A percentile compares a stretch with the other conserved stretches of the same genome.
These are phyloP conservation scores for Fistulina hepatica DNA, from an alignment of 1,284 basidiomycete genomes.

Conservation along the genomic window DNA sequence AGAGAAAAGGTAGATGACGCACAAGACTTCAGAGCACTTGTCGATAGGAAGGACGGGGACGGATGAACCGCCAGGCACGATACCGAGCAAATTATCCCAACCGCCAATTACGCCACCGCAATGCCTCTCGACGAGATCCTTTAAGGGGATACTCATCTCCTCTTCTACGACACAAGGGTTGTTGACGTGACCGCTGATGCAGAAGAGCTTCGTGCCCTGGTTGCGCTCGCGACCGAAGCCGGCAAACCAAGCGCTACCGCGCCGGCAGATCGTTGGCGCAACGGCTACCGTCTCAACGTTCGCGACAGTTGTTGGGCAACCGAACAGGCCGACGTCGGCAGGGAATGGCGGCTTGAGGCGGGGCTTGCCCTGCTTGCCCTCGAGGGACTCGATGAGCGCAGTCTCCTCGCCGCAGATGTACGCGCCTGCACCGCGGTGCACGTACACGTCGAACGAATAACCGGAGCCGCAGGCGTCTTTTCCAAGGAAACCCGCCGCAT, in stretches of 20 bases:
- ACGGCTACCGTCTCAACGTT: constrained; percentile 99
- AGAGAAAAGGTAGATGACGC: constrained; percentile 15
- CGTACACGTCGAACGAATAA: constrained; percentile 92
- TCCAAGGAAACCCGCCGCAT: constrained; percentile 85
- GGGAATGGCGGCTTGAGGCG: constrained; percentile 99
- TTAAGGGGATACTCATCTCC: constrained; percentile 96
- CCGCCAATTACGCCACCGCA: constrained; percentile 92
- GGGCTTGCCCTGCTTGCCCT: constrained; percentile 98
- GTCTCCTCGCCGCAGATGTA: constrained; percentile 99
- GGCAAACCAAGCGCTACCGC: constrained; percentile 90
- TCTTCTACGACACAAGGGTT: constrained; percentile 98
- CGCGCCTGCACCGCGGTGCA: constrained; percentile 95
- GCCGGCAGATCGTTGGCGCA: constrained; percentile 90
- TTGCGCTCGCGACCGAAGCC: constrained; percentile 89
- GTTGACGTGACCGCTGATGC: constrained; percentile 96
- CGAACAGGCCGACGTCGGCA: constrained; percentile 94
- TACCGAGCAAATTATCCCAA: constrained; percentile 93
- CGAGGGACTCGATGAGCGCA: constrained; percentile 91
- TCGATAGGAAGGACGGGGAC: constrained; percentile 89
- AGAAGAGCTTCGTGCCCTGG: constrained; percentile 92
- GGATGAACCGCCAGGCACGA: constrained; percentile 91
- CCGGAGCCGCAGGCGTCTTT: constrained; percentile 89
- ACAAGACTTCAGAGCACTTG: constrained; percentile 78
- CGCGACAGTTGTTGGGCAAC: constrained; percentile 94
- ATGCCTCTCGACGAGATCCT: constrained; percentile 93